A percentile compares a stretch with the other conserved stretches of the same genome.
These are phyloP conservation scores for Rutstroemia sp. DNA, from an alignment of 2,329 filamentous ascomycete species.

Conservation along the genomic window DNA sequence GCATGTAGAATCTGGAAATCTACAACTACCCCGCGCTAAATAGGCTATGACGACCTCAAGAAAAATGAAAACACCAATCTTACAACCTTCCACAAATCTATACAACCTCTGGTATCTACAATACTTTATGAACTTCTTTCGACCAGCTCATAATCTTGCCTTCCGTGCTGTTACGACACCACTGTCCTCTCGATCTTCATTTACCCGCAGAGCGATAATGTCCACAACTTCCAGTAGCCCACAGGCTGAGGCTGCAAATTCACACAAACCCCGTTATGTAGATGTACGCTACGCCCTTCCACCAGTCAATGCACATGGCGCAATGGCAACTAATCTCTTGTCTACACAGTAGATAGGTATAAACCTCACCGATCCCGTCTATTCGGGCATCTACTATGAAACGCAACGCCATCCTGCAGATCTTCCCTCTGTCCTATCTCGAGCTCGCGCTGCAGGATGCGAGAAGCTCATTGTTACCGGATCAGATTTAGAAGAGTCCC, in stretches of 20 bases:
- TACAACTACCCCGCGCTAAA: too few species aligned
- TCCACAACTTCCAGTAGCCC: background rate
- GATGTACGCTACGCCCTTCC: conserved; percentile 5
- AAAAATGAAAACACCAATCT: too few species aligned
- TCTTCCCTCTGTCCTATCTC: conserved; percentile 66
- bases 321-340: background rate
- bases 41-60: too few species aligned
- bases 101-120: background rate
- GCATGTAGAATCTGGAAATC: too few species aligned
- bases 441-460: conserved; percentile 73
- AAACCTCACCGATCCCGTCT: conserved; percentile 91
- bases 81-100: too few species aligned
- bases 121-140: conserved; percentile 1
- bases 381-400: conserved; percentile 75
- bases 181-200: background rate
- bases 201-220: background rate
- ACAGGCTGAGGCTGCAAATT: background rate
- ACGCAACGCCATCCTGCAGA: conserved; percentile 69
- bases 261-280: conserved; percentile 7
- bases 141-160: background rate
- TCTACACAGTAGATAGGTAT: conserved; percentile 64
- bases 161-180: background rate
- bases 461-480: conserved; percentile 89
- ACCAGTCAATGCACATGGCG: background rate
- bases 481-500: conserved; percentile 73